phyloP scores from a whole-genome alignment of 106 monocot species.

The Apostasia ramifera region DNA sequence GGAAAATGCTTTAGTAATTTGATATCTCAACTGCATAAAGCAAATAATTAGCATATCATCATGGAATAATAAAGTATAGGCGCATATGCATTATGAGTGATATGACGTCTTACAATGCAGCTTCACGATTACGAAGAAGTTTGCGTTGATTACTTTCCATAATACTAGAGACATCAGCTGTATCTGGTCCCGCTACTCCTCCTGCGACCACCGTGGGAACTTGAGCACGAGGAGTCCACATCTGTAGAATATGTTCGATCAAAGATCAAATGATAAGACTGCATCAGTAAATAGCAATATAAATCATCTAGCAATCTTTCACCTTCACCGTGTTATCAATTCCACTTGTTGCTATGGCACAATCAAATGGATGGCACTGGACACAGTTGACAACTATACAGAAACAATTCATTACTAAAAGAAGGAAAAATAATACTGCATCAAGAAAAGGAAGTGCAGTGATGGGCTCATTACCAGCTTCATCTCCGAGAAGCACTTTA shows the following conservation, averaged over 20 bases:
- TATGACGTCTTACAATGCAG: conserved; percentile 47
- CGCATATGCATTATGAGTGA: neutral
- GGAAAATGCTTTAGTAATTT: too few species aligned
- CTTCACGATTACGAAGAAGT: conserved; percentile 46
- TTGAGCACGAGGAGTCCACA: conserved; percentile 75
- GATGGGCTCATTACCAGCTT: conserved; percentile 46
- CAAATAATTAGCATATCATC: conserved; percentile 1
- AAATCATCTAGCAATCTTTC: neutral
- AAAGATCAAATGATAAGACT: neutral
- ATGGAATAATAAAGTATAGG: neutral
- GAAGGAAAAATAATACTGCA: neutral
- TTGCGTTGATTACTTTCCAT: conserved; percentile 77
- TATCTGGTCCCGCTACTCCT: conserved; percentile 70
- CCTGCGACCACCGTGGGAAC: conserved; percentile 72
- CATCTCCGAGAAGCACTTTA: conserved; percentile 92
- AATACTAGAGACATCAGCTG: conserved; percentile 47
- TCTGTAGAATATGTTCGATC: conserved; percentile 28
- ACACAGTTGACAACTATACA: conserved; percentile 95
- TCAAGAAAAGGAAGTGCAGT: neutral
- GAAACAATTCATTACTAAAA: neutral
- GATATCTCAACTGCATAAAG: neutral
- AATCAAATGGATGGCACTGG: conserved; percentile 95
- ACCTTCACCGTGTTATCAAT: conserved; percentile 96
- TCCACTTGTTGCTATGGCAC: conserved; percentile 90
- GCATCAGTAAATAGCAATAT: too few species aligned